Conservation (phyloP, 163 green algal genomes). For the Chloromonas sp. region DNA sequence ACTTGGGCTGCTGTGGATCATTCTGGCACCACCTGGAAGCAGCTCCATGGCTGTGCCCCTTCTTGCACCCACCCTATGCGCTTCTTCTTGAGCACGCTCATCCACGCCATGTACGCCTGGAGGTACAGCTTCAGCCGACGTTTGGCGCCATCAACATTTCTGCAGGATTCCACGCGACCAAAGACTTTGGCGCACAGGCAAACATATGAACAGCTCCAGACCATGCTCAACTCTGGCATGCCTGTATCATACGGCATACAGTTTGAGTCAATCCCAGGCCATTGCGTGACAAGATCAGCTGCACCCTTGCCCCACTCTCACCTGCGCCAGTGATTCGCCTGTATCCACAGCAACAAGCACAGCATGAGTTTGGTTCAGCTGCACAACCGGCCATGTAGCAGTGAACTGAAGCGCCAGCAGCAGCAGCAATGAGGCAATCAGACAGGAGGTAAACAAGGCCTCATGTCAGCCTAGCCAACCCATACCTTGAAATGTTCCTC, state of each 20-base stretch:
- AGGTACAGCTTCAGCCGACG: constrained; percentile 1
- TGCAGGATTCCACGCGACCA: background rate
- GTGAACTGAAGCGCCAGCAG: background rate
- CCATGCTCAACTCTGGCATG: too few species aligned
- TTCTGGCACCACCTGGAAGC: too few species aligned
- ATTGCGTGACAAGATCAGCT: too few species aligned
- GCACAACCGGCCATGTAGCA: too few species aligned
- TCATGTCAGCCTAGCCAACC: too few species aligned
- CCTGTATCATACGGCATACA: too few species aligned
- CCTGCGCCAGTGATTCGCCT: background rate
- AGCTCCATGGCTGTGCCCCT: background rate
- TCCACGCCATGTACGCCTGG: constrained; percentile 10
- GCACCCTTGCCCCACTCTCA: background rate
- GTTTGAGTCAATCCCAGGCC: too few species aligned
- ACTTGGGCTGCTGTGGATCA: too few species aligned
- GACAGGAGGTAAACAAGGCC: too few species aligned
- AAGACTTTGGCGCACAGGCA: background rate
- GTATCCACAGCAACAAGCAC: too few species aligned
- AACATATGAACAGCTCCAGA: too few species aligned
- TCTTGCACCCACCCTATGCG: background rate
- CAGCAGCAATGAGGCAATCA: background rate
- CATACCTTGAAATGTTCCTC: background rate
- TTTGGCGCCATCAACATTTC: background rate
- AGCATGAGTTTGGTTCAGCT: too few species aligned
- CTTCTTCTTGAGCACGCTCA: constrained; percentile 3